A percentile compares a stretch with the other conserved stretches of the same genome.
phyloP scores from a whole-genome alignment of 1,139 yeast species.

The Meyerozyma elateridarum region DNA sequence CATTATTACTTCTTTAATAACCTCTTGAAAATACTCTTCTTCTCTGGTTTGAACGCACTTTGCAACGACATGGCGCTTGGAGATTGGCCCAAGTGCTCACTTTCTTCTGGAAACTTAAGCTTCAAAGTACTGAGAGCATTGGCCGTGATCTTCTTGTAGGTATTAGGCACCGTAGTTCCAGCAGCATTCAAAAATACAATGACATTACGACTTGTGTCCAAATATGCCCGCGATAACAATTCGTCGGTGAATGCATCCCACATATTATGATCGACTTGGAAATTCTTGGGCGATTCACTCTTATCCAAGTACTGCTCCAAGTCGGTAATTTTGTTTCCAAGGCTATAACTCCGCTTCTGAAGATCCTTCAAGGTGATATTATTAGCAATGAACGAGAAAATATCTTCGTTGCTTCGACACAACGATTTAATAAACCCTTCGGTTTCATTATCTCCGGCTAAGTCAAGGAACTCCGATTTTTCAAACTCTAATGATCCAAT shows the following conservation, averaged over 20 bases:
- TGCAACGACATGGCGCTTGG: not conserved
- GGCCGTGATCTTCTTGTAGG: conserved; percentile 22
- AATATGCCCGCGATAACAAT: conserved; percentile 26
- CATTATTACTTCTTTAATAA: not conserved
- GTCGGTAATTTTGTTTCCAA: conserved; percentile 32
- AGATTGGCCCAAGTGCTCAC: not conserved
- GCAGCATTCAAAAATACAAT: conserved; percentile 23
- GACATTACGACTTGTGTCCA: conserved; percentile 32
- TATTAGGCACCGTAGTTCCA: conserved; percentile 12
- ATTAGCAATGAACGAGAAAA: conserved; percentile 42
- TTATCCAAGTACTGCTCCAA: conserved; percentile 31
- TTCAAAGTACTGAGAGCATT: conserved; percentile 32
- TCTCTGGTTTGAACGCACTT: conserved; percentile 2
- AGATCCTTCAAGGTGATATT: conserved; percentile 45
- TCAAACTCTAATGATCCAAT: conserved; percentile 55
- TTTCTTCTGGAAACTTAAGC: conserved; percentile 25
- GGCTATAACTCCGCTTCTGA: conserved; percentile 40
- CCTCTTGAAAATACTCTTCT: conserved; percentile 2
- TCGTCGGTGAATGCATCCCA: conserved; percentile 36
- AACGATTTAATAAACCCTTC: conserved; percentile 50
- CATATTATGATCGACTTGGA: conserved; percentile 19
- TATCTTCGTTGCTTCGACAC: conserved; percentile 40
- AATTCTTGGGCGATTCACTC: conserved; percentile 39
- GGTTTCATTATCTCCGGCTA: conserved; percentile 44
- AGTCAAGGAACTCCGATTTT: conserved; percentile 42